Evolutionary conservation across 805 yeast species (phyloP), one percentile per base, ranked within the genome.

Genomic region (Zygotorulaspora sp.): DNA sequence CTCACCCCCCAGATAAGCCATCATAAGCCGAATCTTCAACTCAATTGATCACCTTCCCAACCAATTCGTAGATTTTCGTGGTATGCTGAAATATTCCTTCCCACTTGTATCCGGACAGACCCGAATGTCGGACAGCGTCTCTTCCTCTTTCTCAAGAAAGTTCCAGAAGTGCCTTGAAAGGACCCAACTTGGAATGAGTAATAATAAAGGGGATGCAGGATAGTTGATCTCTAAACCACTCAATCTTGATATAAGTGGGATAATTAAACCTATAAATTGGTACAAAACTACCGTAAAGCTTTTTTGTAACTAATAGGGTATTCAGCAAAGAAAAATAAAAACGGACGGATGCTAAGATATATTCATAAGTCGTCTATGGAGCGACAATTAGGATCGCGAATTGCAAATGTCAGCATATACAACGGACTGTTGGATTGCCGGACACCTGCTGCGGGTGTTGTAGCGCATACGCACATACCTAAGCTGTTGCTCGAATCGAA

Each of bases 341-440:
- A 9, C 20, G 20, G 7, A 27, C 39, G 31, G 15, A 43, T 43
- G 46, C 33, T 43, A 18, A 43, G 42, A 30, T 35, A 31, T 24
- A 34, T 43, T 10, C 30, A 32, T 18, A 36, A 38, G 27, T 23
- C 43, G 8, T 30, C 43, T 10, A 35, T 43, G 9, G 41, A 38
- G 12, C 43, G 43, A 26, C 43, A 43, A 19, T 32, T 43, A 23
- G 36, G 29, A 22, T 33, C 35, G 24, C 38, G 27, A 26, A 4
- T 26, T 9, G 30, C 30, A 5, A 12, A 8, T 26, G 17, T 12
- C 8, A 26, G 5, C 15, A 26, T 9, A 26, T 9, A 14, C 9
- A 12, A 11, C 10, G 30, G 14, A 4, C 14, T 26, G 4, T 12
- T n/a, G 17, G 30, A 14, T 14, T 4, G 17, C 4, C 14, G 17